A percentile compares a stretch with the other conserved stretches of the same genome.
Evolutionary conservation across 805 yeast species (phyloP).

Genomic region (Ogataea trehaloabstinens): DNA sequence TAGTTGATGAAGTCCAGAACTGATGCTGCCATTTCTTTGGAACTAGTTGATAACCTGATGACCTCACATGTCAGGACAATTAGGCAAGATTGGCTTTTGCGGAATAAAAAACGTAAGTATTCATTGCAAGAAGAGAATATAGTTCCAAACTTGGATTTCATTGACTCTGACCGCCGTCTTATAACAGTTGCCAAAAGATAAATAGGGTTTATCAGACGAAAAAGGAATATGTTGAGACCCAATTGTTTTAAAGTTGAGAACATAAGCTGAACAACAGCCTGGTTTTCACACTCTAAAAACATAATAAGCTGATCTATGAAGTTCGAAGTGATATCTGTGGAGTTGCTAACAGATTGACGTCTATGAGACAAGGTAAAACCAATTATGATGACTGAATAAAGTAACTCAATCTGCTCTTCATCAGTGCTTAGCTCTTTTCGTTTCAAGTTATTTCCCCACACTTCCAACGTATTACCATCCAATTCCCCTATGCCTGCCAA

Average conservation of each 20-base stretch:
- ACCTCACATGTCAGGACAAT: conserved; percentile 14
- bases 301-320: conserved; percentile 5
- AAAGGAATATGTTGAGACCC: conserved; percentile 4
- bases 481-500: conserved; percentile 14
- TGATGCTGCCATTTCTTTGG: conserved; percentile 4
- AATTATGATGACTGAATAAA: conserved; percentile 14
- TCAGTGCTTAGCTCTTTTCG: conserved; percentile 4
- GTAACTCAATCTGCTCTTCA: conserved; percentile 8
- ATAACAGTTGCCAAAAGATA: conserved; percentile 4
- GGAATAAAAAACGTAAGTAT: conserved; percentile 13
- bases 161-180: conserved; percentile 4
- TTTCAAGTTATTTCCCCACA: conserved; percentile 8
- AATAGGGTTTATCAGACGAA: conserved; percentile 5
- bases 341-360: not conserved
- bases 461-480: conserved; percentile 7
- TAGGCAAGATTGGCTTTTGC: conserved; percentile 9
- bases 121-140: conserved; percentile 10
- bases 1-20: conserved; percentile 24
- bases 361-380: conserved; percentile 2
- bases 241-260: conserved; percentile 6
- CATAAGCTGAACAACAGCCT: conserved; percentile 2
- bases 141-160: conserved; percentile 5
- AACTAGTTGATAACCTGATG: conserved; percentile 6
- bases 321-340: conserved; percentile 1
- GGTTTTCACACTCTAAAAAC: conserved; percentile 5